Evolutionary conservation across 176 grass and related monocot species (phyloP).

Genomic region (Miscanthus lutarioriparius): DNA sequence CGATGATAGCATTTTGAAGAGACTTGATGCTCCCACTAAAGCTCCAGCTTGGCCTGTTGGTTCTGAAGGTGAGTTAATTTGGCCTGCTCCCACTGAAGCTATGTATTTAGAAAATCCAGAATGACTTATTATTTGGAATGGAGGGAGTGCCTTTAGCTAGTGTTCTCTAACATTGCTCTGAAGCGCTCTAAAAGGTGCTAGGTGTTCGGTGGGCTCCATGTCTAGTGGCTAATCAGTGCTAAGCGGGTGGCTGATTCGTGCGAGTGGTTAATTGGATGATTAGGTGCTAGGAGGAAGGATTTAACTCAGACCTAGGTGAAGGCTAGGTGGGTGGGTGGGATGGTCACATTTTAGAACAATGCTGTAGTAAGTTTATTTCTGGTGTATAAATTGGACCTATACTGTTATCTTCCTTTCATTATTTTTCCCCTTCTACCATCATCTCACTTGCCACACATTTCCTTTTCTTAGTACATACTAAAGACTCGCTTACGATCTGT

Average conservation of each 20-base stretch:
- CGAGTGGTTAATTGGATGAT: not conserved
- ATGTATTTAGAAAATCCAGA: not conserved
- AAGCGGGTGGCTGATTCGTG: not conserved
- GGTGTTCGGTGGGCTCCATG: not conserved
- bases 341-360: not conserved
- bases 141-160: not conserved
- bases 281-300: not conserved
- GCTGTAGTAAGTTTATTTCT: not conserved
- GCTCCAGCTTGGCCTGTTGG: conserved; percentile 94
- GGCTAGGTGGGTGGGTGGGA: not conserved
- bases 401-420: not conserved
- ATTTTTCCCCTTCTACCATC: not conserved
- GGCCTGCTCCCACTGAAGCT: not conserved
- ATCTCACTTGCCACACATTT: not conserved
- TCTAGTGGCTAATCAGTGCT: not conserved
- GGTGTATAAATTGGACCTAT: not conserved
- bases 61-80: conserved; percentile 69
- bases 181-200: not conserved
- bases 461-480: not conserved
- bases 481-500: not conserved
- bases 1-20: conserved; percentile 70
- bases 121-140: not conserved
- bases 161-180: not conserved
- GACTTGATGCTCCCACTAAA: conserved; percentile 91
- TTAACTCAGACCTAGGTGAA: not conserved